Evolutionary conservation across 2,329 filamentous ascomycete species (phyloP).

Genomic region (Alternaria incomplexa): DNA sequence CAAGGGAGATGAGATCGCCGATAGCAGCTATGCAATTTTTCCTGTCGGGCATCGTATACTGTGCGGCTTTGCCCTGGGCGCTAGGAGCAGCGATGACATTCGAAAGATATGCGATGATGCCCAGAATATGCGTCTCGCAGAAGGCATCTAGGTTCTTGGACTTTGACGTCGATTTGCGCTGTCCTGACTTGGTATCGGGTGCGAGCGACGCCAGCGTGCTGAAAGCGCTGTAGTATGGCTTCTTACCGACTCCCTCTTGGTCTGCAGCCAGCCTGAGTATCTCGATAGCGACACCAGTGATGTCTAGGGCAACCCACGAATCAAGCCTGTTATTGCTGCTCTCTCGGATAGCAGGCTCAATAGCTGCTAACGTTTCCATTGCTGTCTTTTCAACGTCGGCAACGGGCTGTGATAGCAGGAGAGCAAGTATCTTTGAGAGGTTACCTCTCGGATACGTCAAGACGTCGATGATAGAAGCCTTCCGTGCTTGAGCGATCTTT

Average conservation of each 20-base stretch:
- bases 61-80: constrained; percentile 47
- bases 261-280: constrained; percentile 81
- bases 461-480: constrained; percentile 64
- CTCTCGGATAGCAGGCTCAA: constrained; percentile 73
- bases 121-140: constrained; percentile 82
- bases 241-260: constrained; percentile 60
- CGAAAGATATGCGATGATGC: constrained; percentile 82
- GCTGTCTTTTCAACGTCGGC: constrained; percentile 70
- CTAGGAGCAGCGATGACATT: constrained; percentile 74
- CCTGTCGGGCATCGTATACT: constrained; percentile 70
- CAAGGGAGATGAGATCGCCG: constrained; percentile 83
- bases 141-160: constrained; percentile 72
- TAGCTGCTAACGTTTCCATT: constrained; percentile 70
- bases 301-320: constrained; percentile 75
- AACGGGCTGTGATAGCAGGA: constrained; percentile 65
- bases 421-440: constrained; percentile 64
- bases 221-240: constrained; percentile 60
- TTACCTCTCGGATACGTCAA: constrained; percentile 64
- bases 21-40: constrained; percentile 80
- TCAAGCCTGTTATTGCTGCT: constrained; percentile 64
- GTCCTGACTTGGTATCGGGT: constrained; percentile 54
- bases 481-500: constrained; percentile 75
- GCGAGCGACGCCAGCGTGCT: constrained; percentile 53
- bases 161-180: constrained; percentile 53
- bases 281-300: constrained; percentile 77